These are phyloP conservation scores for Kalmanozyma brasiliensis DNA, from an alignment of 1,284 basidiomycete species.

Conservation along the genomic window DNA sequence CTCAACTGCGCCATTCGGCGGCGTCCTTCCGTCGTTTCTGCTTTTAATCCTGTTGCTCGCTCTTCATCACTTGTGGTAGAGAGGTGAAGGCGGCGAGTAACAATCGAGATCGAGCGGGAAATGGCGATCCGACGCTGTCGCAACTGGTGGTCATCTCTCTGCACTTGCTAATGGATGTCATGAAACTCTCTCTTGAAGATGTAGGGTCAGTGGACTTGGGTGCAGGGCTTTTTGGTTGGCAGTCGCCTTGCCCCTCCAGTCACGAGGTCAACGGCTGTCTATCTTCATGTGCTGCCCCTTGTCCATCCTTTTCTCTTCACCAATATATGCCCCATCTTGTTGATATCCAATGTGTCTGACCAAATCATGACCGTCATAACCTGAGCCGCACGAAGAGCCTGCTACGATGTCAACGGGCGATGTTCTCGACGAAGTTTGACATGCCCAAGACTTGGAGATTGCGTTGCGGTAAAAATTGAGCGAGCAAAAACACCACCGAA, in stretches of 20 bases:
- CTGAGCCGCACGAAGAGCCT: too few species aligned
- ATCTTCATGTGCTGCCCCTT: background rate
- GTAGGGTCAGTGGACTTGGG: constrained; percentile 3
- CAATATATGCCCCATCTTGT: constrained; percentile 6
- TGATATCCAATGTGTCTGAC: constrained; percentile 4
- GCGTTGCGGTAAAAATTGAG: background rate
- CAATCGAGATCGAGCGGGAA: background rate
- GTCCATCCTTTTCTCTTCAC: constrained; percentile 3
- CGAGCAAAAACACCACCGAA: constrained; percentile 3
- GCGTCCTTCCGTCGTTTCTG: background rate
- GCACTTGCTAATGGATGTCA: constrained; percentile 27
- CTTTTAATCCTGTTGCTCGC: constrained; percentile 7
- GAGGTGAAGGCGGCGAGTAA: constrained; percentile 5
- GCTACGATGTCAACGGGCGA: too few species aligned
- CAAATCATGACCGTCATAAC: too few species aligned
- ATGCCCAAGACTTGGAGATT: too few species aligned
- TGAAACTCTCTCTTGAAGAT: background rate
- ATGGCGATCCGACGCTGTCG: background rate
- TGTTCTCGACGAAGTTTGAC: too few species aligned
- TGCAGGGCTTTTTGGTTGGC: background rate
- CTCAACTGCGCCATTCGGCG: background rate
- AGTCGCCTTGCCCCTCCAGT: constrained; percentile 29
- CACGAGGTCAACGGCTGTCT: constrained; percentile 25
- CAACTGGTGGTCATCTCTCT: background rate
- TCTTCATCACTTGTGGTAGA: constrained; percentile 34